Percentiles rank a stretch among this genome's conserved stretches.
These are phyloP conservation scores for Linum trigynum DNA, from an alignment of 345 rosid species.

Conservation along the genomic window DNA sequence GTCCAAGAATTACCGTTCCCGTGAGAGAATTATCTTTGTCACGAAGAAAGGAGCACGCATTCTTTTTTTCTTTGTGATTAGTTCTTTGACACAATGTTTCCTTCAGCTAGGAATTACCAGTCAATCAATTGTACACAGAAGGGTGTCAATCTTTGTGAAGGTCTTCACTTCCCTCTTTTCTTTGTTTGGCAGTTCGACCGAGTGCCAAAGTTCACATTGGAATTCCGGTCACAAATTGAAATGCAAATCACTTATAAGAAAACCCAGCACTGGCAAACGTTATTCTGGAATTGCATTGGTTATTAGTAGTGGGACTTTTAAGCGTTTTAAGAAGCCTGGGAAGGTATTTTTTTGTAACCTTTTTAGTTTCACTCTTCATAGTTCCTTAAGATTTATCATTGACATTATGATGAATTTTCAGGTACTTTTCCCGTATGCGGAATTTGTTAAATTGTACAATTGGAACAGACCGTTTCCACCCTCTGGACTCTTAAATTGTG, in stretches of 20 bases:
- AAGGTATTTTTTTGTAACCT: conserved; percentile 31
- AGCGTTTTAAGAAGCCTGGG: conserved; percentile 40
- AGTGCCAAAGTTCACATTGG: conserved; percentile 75
- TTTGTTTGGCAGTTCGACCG: conserved; percentile 35
- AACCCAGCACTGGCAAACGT: conserved; percentile 19
- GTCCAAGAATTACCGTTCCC: background rate
- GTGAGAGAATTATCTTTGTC: background rate
- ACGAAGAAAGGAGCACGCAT: background rate
- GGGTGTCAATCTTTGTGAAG: background rate
- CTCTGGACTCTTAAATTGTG: conserved; percentile 92
- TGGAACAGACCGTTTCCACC: conserved; percentile 60
- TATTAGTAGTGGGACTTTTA: conserved; percentile 23
- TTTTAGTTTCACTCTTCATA: conserved; percentile 3
- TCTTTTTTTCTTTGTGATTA: background rate
- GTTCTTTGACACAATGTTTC: too few relatives aligned
- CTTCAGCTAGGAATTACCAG: too few relatives aligned
- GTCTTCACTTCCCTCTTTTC: background rate
- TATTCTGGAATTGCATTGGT: conserved; percentile 40
- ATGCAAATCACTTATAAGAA: conserved; percentile 33
- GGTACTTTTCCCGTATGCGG: conserved; percentile 88
- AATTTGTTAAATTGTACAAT: conserved; percentile 62
- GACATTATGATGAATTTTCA: conserved; percentile 21
- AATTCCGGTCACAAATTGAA: conserved; percentile 45
- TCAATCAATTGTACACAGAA: too few relatives aligned
- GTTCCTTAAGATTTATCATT: conserved; percentile 7